phyloP scores from a whole-genome alignment of 2,329 filamentous ascomycete genomes.

The Blastomyces percursus region DNA sequence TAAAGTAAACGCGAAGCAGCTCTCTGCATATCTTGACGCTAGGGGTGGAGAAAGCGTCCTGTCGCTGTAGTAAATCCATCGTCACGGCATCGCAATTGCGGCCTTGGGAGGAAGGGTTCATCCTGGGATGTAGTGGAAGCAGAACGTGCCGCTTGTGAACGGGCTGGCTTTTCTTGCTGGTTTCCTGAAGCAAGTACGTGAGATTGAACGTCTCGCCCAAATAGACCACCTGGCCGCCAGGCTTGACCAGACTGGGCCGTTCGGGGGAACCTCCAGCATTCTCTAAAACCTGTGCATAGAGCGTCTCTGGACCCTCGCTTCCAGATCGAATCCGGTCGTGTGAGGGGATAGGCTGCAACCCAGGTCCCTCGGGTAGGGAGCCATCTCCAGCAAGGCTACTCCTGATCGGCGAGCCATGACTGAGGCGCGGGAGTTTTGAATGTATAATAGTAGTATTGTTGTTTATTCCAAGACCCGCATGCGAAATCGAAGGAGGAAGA shows the following conservation, averaged over 20 bases:
- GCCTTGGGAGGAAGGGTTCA: not conserved
- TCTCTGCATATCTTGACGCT: slow-evolving; percentile 2
- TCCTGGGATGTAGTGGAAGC: not conserved
- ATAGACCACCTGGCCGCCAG: slow-evolving; percentile 4
- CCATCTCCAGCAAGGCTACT: not conserved
- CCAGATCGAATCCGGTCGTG: not conserved
- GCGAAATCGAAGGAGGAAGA: not conserved
- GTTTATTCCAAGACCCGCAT: not conserved
- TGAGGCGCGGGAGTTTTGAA: not conserved
- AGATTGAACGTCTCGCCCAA: slow-evolving; percentile 4
- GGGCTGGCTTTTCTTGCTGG: slow-evolving; percentile 1
- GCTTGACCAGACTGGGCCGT: slow-evolving; percentile 3
- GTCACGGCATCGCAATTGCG: slow-evolving; percentile 3
- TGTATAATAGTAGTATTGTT: not conserved
- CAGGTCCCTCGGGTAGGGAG: not conserved
- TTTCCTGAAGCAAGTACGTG: slow-evolving; percentile 2
- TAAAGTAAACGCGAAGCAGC: slow-evolving; percentile 4
- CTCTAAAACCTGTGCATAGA: slow-evolving; percentile 5
- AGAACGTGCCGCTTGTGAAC: not conserved
- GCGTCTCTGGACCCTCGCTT: slow-evolving; percentile 3
- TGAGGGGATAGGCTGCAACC: not conserved
- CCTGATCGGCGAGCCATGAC: not conserved
- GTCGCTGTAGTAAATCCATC: slow-evolving; percentile 2
- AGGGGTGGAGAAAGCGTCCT: slow-evolving; percentile 4
- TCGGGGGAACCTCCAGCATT: slow-evolving; percentile 2